Base-by-base conservation (phyloP, 306 rosid species). In the Abrus pulchellus region DNA sequence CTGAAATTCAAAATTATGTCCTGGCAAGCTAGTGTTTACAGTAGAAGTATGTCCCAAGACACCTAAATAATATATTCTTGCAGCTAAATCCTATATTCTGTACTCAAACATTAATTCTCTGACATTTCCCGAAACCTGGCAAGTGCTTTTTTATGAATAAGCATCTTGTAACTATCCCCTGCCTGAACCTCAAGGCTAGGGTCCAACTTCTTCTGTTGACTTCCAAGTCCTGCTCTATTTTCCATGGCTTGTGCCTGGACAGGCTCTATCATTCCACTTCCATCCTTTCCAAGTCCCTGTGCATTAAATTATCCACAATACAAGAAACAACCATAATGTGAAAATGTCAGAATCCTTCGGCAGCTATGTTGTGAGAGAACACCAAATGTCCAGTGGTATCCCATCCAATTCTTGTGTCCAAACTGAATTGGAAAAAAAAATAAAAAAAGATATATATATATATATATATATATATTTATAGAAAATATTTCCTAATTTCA, bases 201-300 rank as follows among this genome's bases (percentile, higher is more conserved):
- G 76, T 95, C 99, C 81, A 89, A 30, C 88, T 91, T 92, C 89
- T 93, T 95, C 90, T 88, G 95, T 88, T 86, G 94, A 83, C 98
- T 93, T 76, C 99, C 99, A 65, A 95, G 98, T 65, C 99, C 99
- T 36, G 99, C 99, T 68, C 99, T 87, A 77, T 85, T 82, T 56
- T 93, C 98, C 78, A 84, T 68, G 48, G 94, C 86, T 79, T 90
- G 97, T 54, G 99, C 90, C 86, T 93, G 97, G 38, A 95, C 99
- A 11, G 99, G 99, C 86, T 93, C 99, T 67, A 72, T 86, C 97
- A 95, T 87, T 76, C 99, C 99, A 84, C 95, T 95, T 72, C 99
- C 99, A 87, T 95, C 97, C 76, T 89, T 95, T 74, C 99, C 99
- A 72, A 95, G 86, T 10, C 99, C 99, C 99, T 95, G 92, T 70